These are phyloP conservation scores for Linum trigynum DNA, from an alignment of 345 rosid species.

Conservation along the genomic window DNA sequence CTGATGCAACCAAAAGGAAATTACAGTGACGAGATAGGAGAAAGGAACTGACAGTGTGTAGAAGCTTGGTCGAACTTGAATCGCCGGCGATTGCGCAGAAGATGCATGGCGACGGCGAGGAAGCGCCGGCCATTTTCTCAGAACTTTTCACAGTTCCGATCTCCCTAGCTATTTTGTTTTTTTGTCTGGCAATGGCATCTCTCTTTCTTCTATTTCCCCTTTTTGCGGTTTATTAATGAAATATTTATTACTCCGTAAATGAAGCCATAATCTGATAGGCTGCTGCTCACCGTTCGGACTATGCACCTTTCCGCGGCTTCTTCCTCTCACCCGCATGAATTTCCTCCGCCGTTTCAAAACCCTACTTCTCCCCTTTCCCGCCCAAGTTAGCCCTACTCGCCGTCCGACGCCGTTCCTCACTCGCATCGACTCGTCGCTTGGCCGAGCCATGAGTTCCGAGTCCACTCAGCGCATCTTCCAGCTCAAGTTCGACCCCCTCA, in stretches of 20 bases:
- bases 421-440: conserved; percentile 8
- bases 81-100: conserved; percentile 62
- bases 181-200: too few species aligned
- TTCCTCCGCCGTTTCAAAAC: conserved; percentile 18
- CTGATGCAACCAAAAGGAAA: conserved; percentile 8
- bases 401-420: conserved; percentile 9
- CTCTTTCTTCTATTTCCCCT: too few species aligned
- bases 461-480: conserved; percentile 45
- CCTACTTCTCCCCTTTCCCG: conserved; percentile 15
- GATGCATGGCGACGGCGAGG: conserved; percentile 33
- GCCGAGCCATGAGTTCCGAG: conserved; percentile 38
- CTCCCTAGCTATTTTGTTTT: too few species aligned
- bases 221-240: too few species aligned
- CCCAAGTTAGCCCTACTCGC: conserved; percentile 9
- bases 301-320: background rate
- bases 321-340: conserved; percentile 13
- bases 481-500: conserved; percentile 49
- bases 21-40: background rate
- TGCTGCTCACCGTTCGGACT: too few species aligned
- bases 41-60: conserved; percentile 43
- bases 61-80: conserved; percentile 44
- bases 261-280: too few species aligned
- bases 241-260: too few species aligned
- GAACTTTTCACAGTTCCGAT: too few species aligned
- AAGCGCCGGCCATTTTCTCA: conserved; percentile 48